Base-by-base conservation (phyloP, 805 yeast species). In the Schwanniomyces vanrijiae region DNA sequence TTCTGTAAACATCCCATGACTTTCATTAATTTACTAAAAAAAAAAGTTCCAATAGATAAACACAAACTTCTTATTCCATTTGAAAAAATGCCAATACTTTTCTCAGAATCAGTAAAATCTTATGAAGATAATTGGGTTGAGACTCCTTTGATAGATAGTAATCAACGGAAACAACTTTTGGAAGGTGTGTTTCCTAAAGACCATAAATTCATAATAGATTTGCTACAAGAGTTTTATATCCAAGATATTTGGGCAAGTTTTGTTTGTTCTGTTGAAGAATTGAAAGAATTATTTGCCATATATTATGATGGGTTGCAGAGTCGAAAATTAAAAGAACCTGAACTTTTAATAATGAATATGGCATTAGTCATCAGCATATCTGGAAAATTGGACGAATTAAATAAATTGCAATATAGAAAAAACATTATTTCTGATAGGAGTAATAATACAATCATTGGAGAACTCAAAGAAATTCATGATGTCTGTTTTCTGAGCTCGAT, bases 1-100 rank as follows among this genome's bases (percentile, higher is more conserved):
- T 43, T 68, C 43, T 59, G 66, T 22, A 62, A 69, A 5, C 63
- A 69, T 41, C 68, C 75, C 3, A 55, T 58, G n/a, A 64, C 64
- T 43, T 66, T 71, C 6, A 45, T 70, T 46, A 58, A 54, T 19
- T 69, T 68, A 68, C 62, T 72, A 29, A 58, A 56, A 20, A 49
- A 49, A 5, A 54, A 56, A 21, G 50, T 71, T n/a, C 64, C 65
- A 0, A 52, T 58, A 1, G 58, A 54, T 2, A 50, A 60, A 8
- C 48, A 43, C 3, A 45, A 55, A 16, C 43, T 58, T 10, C 42
- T 63, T 6, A 43, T 50, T 5, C 71, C 72, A 8, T 51, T 71
- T 20, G 49, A 55, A 22, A 61, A 64, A 45, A 42, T 71, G 35
- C 75, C 73, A 1, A 39, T 50, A 3, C 52, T 58, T 10, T 61